Conservation (phyloP, 2,329 filamentous ascomycete genomes). For the Blastomyces percursus region DNA sequence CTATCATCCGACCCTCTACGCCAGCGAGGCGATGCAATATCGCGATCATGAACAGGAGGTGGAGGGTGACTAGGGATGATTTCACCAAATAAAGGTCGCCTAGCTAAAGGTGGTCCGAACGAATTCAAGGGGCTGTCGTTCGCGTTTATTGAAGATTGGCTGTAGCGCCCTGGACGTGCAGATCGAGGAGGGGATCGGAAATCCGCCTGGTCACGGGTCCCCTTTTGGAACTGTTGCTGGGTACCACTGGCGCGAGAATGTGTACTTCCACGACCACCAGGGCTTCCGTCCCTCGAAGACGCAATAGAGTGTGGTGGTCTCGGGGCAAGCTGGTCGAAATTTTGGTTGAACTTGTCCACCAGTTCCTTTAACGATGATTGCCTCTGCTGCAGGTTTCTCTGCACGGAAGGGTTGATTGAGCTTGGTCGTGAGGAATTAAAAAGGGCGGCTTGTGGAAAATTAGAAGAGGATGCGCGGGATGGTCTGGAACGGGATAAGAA, state of each 20-base stretch:
- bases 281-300: constrained; percentile 30
- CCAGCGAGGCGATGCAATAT: constrained; percentile 45
- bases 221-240: constrained; percentile 11
- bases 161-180: not conserved
- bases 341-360: constrained; percentile 66
- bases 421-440: constrained; percentile 1
- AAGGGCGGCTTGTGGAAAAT: not conserved
- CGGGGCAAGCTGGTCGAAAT: constrained; percentile 37
- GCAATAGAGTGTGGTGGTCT: constrained; percentile 27
- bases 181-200: constrained; percentile 2
- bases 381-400: constrained; percentile 23
- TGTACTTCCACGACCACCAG: constrained; percentile 20
- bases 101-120: constrained; percentile 20
- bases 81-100: constrained; percentile 63
- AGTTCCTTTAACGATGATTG: constrained; percentile 71
- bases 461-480: constrained; percentile 26
- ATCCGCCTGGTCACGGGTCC: not conserved
- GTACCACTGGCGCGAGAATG: constrained; percentile 23
- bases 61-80: constrained; percentile 46
- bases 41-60: constrained; percentile 40
- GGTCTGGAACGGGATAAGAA: constrained; percentile 16
- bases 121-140: not conserved
- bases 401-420: constrained; percentile 5
- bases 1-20: constrained; percentile 63
- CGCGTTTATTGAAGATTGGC: not conserved